Percentiles rank a stretch among this genome's conserved stretches.
These are phyloP conservation scores for Pyrrhoderma noxium DNA, from an alignment of 1,284 basidiomycete species.

Conservation along the genomic window DNA sequence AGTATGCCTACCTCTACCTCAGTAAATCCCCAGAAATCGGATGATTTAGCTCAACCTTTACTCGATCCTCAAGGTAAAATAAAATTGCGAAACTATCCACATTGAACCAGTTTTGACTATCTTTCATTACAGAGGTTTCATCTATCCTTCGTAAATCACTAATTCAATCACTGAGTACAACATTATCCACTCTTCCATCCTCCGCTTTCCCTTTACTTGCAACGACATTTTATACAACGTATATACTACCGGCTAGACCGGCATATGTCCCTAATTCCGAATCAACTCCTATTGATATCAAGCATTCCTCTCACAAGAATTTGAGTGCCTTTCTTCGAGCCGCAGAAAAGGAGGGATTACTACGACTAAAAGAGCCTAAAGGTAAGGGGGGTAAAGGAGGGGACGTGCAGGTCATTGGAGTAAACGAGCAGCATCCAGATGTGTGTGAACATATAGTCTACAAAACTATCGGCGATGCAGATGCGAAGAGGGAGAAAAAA, in stretches of 20 bases:
- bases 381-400: constrained; percentile 28
- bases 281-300: constrained; percentile 47
- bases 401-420: constrained; percentile 57
- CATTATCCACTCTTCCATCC: constrained; percentile 39
- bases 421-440: constrained; percentile 54
- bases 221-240: constrained; percentile 67
- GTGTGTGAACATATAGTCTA: constrained; percentile 46
- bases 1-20: too few relatives aligned
- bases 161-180: constrained; percentile 56
- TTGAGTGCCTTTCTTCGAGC: constrained; percentile 73
- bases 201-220: constrained; percentile 68
- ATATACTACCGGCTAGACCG: constrained; percentile 71
- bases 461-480: constrained; percentile 57
- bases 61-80: constrained; percentile 24
- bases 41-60: constrained; percentile 12
- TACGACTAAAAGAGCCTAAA: constrained; percentile 68
- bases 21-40: too few relatives aligned
- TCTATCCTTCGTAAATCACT: constrained; percentile 59
- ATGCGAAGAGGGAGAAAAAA: constrained; percentile 48
- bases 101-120: background rate
- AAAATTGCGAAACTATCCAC: constrained; percentile 15
- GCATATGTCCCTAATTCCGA: constrained; percentile 42
- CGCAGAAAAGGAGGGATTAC: constrained; percentile 60
- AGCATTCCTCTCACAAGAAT: constrained; percentile 72
- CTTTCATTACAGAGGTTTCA: constrained; percentile 47